phyloP scores from a whole-genome alignment of 2,329 filamentous ascomycete genomes.

The Chaetomiaceae sp. region DNA sequence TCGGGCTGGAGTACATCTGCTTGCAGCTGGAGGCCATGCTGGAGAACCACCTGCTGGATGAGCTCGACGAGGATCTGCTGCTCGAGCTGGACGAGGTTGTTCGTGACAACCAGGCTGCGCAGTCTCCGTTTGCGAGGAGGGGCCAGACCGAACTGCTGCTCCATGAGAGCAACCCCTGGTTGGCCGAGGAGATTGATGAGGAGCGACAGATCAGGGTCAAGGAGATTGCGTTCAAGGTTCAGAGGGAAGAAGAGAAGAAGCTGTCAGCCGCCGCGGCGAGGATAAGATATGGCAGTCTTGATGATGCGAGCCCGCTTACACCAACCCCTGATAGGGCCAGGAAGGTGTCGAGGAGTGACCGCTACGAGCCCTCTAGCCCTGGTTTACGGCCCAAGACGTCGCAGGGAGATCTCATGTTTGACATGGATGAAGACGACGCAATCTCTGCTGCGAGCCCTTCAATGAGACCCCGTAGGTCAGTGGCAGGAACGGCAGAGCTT shows the following conservation, averaged over 20 bases:
- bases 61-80: constrained; percentile 78
- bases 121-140: constrained; percentile 70
- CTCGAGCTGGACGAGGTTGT: constrained; percentile 74
- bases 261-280: constrained; percentile 55
- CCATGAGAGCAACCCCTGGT: constrained; percentile 57
- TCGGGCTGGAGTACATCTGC: constrained; percentile 83
- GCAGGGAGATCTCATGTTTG: constrained; percentile 75
- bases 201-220: constrained; percentile 65
- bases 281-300: constrained; percentile 55
- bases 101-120: constrained; percentile 72
- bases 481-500: constrained; percentile 19
- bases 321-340: constrained; percentile 41
- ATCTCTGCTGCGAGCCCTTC: constrained; percentile 26
- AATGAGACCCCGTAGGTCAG: constrained; percentile 9
- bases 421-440: constrained; percentile 76
- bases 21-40: constrained; percentile 87
- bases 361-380: constrained; percentile 59
- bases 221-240: constrained; percentile 64
- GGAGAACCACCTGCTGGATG: constrained; percentile 80
- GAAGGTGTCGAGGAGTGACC: constrained; percentile 39
- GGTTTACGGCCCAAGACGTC: constrained; percentile 62
- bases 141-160: constrained; percentile 62
- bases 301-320: constrained; percentile 46
- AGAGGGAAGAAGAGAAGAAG: constrained; percentile 60
- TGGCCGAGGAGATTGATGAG: constrained; percentile 60